Conservation (phyloP, 2,329 filamentous ascomycete species). For the Stagonosporopsis cucurbitacearum region DNA sequence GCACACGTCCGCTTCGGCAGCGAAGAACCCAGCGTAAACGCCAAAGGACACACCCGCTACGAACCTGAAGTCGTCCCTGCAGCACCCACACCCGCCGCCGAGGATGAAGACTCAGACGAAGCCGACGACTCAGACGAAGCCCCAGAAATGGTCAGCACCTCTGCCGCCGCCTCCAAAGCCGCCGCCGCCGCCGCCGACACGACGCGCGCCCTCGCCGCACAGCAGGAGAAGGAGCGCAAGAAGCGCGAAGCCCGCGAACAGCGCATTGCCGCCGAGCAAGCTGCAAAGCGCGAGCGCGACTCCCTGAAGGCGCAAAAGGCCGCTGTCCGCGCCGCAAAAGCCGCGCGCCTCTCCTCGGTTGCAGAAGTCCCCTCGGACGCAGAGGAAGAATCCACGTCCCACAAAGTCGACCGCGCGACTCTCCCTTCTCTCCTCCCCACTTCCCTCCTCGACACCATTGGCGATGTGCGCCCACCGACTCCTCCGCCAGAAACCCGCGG, state of each 20-base stretch:
- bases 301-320: slow-evolving; percentile 42
- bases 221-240: slow-evolving; percentile 38
- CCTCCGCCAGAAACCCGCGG: slow-evolving; percentile 45
- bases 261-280: slow-evolving; percentile 43
- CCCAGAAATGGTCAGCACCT: slow-evolving; percentile 47
- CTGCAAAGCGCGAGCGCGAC: slow-evolving; percentile 40
- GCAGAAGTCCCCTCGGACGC: slow-evolving; percentile 6
- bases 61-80: slow-evolving; percentile 12
- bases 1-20: slow-evolving; percentile 45
- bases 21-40: slow-evolving; percentile 39
- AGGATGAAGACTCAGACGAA: slow-evolving; percentile 30
- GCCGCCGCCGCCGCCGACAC: slow-evolving; percentile 40
- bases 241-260: slow-evolving; percentile 40
- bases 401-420: not conserved
- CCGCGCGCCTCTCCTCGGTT: slow-evolving; percentile 21
- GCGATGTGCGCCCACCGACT: slow-evolving; percentile 53
- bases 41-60: slow-evolving; percentile 24
- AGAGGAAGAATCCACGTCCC: not conserved
- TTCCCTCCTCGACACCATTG: slow-evolving; percentile 57
- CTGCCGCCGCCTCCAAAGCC: slow-evolving; percentile 38
- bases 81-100: not conserved
- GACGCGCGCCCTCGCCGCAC: slow-evolving; percentile 36
- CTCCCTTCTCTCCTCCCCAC: slow-evolving; percentile 60
- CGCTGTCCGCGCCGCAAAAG: slow-evolving; percentile 39
- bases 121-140: slow-evolving; percentile 48